Base-by-base conservation (phyloP, 2,329 filamentous ascomycete species). In the Stenocarpella maydis region DNA sequence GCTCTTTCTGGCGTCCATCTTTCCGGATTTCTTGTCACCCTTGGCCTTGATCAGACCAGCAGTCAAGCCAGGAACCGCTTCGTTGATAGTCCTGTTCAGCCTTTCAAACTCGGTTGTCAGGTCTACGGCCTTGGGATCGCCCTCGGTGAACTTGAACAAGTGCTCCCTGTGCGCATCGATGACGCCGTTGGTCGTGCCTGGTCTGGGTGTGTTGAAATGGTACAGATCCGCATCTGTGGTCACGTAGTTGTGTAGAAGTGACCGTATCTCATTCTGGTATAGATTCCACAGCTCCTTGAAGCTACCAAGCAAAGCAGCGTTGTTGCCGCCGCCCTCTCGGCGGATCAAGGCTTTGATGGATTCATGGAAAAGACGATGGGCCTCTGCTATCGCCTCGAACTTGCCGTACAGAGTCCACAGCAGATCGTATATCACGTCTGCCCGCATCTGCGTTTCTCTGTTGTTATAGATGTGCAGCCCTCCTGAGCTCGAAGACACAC, bases 221-320 rank as follows among this genome's bases (percentile, higher is more conserved):
- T 90, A 91, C 17, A 91, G 82, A 72, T 97, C 92, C 31, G 92
- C 94, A 77, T 97, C 94, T 1, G 94, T 97, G 0, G 96, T 97
- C 64, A 99, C 89, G 78, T 99, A 98, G 78, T 98, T 97, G 80
- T 98, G 96, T 69, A 99, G 83, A 17, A 99, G 83, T 6, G 95
- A 97, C 50, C 95, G 90, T 73, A 99, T 98, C 85, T 99, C 96
- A 80, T 97, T 98, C 77, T 99, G 96, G 76, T 98, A 95, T 9
- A 99, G 84, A 77, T 98, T 97, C 97, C 97, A 99, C 49, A 99
- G 83, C 81, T 98, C 96, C 76, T 95, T 96, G 81, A 99, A 99
- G 68, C 94, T 94, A 67, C 94, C 91, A 7, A 94, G 91, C 61
- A 98, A 85, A 0, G 88, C 86, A 49, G 83, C 86, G 74, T 88